phyloP scores from a whole-genome alignment of 805 yeast species.

The Metahyphopichia silvanorum region DNA sequence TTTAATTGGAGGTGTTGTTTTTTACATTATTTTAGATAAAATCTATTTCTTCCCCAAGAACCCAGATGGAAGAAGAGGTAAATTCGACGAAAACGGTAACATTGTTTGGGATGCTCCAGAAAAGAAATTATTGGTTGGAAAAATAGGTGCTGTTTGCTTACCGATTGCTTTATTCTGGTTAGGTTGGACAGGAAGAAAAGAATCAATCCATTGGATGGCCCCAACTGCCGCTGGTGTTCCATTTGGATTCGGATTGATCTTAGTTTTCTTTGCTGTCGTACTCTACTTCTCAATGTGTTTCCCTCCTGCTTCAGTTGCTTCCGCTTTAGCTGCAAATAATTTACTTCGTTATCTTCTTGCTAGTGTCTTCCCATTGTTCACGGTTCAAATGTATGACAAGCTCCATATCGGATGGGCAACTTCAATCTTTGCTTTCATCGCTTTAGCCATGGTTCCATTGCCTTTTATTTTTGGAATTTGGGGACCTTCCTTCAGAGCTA shows the following conservation, averaged over 20 bases:
- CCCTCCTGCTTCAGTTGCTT: constrained; percentile 75
- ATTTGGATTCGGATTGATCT: constrained; percentile 70
- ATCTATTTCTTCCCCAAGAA: constrained; percentile 50
- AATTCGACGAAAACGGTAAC: constrained; percentile 56
- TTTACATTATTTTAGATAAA: constrained; percentile 51
- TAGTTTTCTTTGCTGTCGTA: constrained; percentile 68
- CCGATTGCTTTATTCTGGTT: constrained; percentile 77
- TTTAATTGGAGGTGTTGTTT: constrained; percentile 49
- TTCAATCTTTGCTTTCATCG: constrained; percentile 60
- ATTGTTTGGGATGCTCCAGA: constrained; percentile 58
- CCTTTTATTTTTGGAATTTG: constrained; percentile 65
- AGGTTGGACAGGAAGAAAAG: constrained; percentile 66
- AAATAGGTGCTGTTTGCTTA: constrained; percentile 63
- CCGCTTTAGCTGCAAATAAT: constrained; percentile 89
- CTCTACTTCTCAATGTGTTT: constrained; percentile 67
- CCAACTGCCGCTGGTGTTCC: constrained; percentile 77
- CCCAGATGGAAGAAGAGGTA: constrained; percentile 58
- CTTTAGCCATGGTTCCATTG: constrained; percentile 68
- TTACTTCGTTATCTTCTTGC: constrained; percentile 72
- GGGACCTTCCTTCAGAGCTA: constrained; percentile 56
- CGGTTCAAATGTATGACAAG: constrained; percentile 75
- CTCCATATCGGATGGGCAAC: constrained; percentile 80
- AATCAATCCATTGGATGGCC: constrained; percentile 68
- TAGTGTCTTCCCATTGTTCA: constrained; percentile 80
- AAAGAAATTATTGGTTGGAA: constrained; percentile 54